Evolutionary conservation across 2,329 filamentous ascomycete species (phyloP), one percentile per base, ranked within the genome.

Genomic region (Trichoderma sp.): DNA sequence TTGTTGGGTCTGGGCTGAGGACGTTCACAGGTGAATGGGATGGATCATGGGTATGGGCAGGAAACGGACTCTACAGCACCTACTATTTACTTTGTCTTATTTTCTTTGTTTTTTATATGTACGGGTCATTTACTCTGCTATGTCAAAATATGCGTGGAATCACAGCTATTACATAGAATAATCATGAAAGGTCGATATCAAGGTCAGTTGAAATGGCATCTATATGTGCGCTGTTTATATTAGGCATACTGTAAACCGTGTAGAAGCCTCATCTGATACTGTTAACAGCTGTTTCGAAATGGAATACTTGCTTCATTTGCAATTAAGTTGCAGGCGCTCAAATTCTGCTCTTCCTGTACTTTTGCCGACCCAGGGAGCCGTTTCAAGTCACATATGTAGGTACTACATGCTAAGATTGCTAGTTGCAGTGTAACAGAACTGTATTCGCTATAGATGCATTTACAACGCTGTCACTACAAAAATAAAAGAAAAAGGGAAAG

Each of bases 71-170:
- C 29, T 37, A 21, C 55, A 37, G 29, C 21, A 33, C 40, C 14
- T 27, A 21, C 14, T 27, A 8, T 35, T 53, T 29, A 35, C 16
- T 37, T n/a, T 27, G 37, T n/a, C 16, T 64, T 40, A 40, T n/a
- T n/a, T 64, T 55, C 37, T 63, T 60, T 61, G 27, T 24, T 53
- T 59, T 19, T 65, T 40, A 35, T 59, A 29, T 52, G 63, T 59
- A 37, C 14, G 63, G 53, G 52, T 56, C 47, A 52, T 16, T 21
- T 59, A 35, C 35, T 67, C 37, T 40, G 47, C 52, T 27, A 35
- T 58, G 62, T 43, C n/a, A 57, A 47, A 49, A 49, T 49, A 3
- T 49, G 21, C n/a, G 47, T 24, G 47, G 47, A 5, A 49, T 49
- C 19, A 49, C n/a, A 21, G 47, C n/a, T n/a, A 49, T 13, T 49